Conservation (phyloP, 305 asterid species). For the Fraxinus latifolia region DNA sequence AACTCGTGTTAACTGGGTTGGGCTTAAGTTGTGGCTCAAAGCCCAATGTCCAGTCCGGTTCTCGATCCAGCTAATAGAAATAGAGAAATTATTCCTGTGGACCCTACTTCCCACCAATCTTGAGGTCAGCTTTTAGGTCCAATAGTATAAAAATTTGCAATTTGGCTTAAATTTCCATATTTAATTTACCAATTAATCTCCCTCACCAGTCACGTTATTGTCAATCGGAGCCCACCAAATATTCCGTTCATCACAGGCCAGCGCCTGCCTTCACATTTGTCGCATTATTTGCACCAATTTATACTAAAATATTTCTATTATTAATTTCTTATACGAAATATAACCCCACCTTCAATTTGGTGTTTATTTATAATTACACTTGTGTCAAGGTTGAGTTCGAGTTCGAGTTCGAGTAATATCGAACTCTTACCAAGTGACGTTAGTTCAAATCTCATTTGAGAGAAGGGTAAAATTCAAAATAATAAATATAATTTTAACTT, state of each 20-base stretch:
- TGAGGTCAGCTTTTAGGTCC: not conserved
- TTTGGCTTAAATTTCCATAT: conserved; percentile 8
- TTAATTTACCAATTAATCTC: not conserved
- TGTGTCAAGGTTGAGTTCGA: not conserved
- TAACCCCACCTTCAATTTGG: not conserved
- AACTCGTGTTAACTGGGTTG: not conserved
- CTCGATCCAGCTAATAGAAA: not conserved
- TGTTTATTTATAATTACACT: not conserved
- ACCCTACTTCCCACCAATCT: not conserved
- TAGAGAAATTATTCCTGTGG: not conserved
- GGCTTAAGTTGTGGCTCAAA: not conserved
- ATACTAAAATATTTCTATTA: not conserved
- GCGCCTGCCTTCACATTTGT: conserved; percentile 9
- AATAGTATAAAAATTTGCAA: not conserved
- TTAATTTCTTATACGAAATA: not conserved
- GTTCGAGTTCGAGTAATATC: not conserved
- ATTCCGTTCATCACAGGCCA: not conserved
- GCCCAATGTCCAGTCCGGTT: not conserved
- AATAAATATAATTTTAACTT: not conserved
- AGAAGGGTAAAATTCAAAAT: not conserved
- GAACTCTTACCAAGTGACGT: not conserved
- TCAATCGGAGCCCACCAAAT: conserved; percentile 4
- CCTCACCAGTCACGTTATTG: not conserved
- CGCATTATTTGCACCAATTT: conserved; percentile 12
- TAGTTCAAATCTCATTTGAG: not conserved